Evolutionary conservation across 2,329 filamentous ascomycete genomes (phyloP).

Genomic region (Neodidymelliopsis sp.): DNA sequence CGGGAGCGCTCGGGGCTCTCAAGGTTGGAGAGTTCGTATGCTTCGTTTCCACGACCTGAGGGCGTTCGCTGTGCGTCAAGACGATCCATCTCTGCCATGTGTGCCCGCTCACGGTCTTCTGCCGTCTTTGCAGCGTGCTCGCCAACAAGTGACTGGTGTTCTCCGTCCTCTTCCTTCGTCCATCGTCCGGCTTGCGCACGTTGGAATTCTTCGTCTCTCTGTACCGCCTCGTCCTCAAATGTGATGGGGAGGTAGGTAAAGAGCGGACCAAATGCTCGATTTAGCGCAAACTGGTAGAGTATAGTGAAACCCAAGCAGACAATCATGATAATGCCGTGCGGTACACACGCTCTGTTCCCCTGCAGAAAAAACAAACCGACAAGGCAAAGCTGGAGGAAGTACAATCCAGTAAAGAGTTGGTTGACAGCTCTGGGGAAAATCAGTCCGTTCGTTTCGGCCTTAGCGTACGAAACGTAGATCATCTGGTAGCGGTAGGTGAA

Average conservation of each 20-base stretch:
- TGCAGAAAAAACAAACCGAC: constrained; percentile 90
- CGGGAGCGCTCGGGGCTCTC: constrained; percentile 31
- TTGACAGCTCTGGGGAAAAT: constrained; percentile 93
- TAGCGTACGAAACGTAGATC: constrained; percentile 90
- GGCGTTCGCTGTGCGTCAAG: constrained; percentile 19
- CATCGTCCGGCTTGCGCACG: constrained; percentile 76
- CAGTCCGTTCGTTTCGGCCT: constrained; percentile 88
- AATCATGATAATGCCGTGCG: constrained; percentile 87
- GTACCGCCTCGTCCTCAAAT: constrained; percentile 90
- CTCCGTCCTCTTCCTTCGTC: constrained; percentile 61
- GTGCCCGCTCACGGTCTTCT: constrained; percentile 44
- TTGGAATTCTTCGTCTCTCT: constrained; percentile 90
- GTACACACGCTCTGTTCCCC: constrained; percentile 68
- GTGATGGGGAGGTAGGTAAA: constrained; percentile 92
- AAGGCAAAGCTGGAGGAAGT: constrained; percentile 91
- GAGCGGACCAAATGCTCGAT: constrained; percentile 82
- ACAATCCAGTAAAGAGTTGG: constrained; percentile 92
- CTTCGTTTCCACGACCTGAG: constrained; percentile 11
- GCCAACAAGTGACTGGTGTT: constrained; percentile 50
- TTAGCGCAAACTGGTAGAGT: constrained; percentile 81
- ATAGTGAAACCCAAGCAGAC: constrained; percentile 73
- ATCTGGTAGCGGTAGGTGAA: constrained; percentile 96
- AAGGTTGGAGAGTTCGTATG: constrained; percentile 41
- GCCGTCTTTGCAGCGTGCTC: constrained; percentile 39
- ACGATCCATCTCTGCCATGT: constrained; percentile 37